Evolutionary conservation across 2,329 filamentous ascomycete genomes (phyloP), one percentile per base, ranked within the genome.

Genomic region (Apiospora arundinis): DNA sequence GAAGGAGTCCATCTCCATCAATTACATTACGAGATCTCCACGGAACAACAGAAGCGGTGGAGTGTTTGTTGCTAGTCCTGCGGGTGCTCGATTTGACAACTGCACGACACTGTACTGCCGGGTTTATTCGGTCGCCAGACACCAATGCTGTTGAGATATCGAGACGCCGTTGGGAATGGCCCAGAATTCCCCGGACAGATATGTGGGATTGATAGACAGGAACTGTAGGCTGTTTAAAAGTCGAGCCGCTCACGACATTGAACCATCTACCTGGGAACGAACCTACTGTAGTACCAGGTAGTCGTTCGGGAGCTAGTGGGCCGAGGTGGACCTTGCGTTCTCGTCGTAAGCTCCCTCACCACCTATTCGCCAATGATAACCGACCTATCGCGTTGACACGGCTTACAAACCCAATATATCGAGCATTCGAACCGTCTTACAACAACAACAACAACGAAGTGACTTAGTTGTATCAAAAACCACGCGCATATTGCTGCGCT

Each of bases 141-240:
- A 1, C 0, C 25, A 4, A 37, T 16, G 52, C 28, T 63, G 16
- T 37, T 37, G 32, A 37, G 14, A 63, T 63, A 12, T 32, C 28
- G 28, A 40, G 56, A 4, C 40, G 32, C 56, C 56, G 56, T 63
- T 12, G 32, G 40, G 32, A 12, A 21, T 18, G 52, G 32, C 52
- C 52, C 52, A 60, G 52, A 60, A 60, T 60, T 37, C 52, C 28
- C 52, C 52, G 32, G 49, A 25, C 40, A 42, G 40, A 42, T 42
- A 42, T 42, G 40, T 42, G 40, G 40, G 40, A 42, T 42, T 11
- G 40, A 14, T 42, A 42, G 40, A 2, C 7, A 32, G 25, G 5
- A 37, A 18, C n/a, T 21, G 52, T 32, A 56, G 8, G 9, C 9
- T 42, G 48, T 14, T n/a, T n/a, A n/a, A n/a, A n/a, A 52, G 46